Evolutionary conservation across 116 monocot genomes (phyloP), one percentile per base, ranked within the genome.

Genomic region (Phalaenopsis hybrid): DNA sequence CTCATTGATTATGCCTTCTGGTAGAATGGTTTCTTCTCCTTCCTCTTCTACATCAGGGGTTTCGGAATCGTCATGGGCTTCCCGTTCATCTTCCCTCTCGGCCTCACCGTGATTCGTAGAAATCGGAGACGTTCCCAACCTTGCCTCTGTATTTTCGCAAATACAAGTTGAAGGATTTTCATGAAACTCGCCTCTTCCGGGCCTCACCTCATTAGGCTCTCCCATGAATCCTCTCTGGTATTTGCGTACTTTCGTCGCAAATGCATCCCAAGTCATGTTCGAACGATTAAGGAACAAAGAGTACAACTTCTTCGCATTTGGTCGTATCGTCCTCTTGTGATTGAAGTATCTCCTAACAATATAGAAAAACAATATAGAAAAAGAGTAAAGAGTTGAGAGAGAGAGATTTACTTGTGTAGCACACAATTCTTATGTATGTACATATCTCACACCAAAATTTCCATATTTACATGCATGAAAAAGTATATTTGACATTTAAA

Each of bases 301-400:
- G 67, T 90, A 82, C 15, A 90, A 82, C 69, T 82, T 88, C 57
- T 84, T 90, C 46, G 84, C 82, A 79, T 86, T 90, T 44, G 90
- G 90, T 1, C 88, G 57, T 80, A 90, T 86, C 9, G 90, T 90
- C 78, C 90, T 80, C 82, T 88, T 88, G 82, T 90, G 90, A 46
- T 92, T 92, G 81, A 92, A 91, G 74, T 92, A 96, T 80, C 90
- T 91, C 94, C 96, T 94, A 25, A 20, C 34, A 72, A 37, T 28
- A 72, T 13, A 34, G 72, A 72, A 15, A 70, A 25, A 20, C 34
- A 72, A 37, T 28, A 72, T 13, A 34, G 72, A 72, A 15, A 70
- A 1, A 72, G 72, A 37, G 4, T 28, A 28, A 28, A 45, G 45
- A 6, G 45, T 45, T 45, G 6, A 45, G 2, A 69, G 69, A 69